phyloP scores from a whole-genome alignment of 768 basidiomycete species.

The Termitomyces sp. region DNA sequence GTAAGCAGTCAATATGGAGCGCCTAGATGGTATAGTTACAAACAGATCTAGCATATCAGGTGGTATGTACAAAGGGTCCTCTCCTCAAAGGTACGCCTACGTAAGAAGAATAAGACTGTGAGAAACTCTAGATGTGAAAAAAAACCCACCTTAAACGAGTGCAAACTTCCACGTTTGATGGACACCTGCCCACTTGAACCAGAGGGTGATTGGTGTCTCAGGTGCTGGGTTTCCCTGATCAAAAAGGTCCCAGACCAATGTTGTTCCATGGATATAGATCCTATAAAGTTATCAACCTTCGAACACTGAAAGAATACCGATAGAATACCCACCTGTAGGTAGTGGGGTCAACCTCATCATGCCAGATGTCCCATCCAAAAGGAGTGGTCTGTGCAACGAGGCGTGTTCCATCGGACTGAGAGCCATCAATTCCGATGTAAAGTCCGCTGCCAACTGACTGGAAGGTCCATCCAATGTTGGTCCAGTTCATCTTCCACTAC shows the following conservation, averaged over 20 bases:
- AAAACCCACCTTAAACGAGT: conserved; percentile 6
- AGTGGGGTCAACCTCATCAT: conserved; percentile 31
- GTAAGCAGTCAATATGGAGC: neutral
- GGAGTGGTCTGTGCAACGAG: conserved; percentile 31
- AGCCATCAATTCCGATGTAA: conserved; percentile 35
- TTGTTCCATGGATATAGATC: conserved; percentile 38
- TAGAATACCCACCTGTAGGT: conserved; percentile 33
- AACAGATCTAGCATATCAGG: neutral
- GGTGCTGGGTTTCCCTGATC: conserved; percentile 36
- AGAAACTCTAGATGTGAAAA: neutral
- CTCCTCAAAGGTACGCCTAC: neutral
- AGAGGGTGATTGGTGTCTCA: conserved; percentile 40
- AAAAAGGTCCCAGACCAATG: conserved; percentile 41
- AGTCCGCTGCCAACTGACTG: conserved; percentile 32
- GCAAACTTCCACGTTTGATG: conserved; percentile 52
- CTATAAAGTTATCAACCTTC: conserved; percentile 21
- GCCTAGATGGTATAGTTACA: conserved; percentile 3
- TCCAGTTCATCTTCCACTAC: conserved; percentile 45
- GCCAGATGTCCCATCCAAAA: conserved; percentile 45
- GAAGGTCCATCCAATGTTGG: conserved; percentile 33
- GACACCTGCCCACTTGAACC: conserved; percentile 40
- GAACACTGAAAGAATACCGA: neutral
- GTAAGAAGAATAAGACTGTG: neutral
- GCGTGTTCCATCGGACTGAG: conserved; percentile 31
- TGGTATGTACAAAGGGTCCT: neutral